phyloP scores from a whole-genome alignment of 495 filamentous ascomycete genomes.

The Tuber brumale region DNA sequence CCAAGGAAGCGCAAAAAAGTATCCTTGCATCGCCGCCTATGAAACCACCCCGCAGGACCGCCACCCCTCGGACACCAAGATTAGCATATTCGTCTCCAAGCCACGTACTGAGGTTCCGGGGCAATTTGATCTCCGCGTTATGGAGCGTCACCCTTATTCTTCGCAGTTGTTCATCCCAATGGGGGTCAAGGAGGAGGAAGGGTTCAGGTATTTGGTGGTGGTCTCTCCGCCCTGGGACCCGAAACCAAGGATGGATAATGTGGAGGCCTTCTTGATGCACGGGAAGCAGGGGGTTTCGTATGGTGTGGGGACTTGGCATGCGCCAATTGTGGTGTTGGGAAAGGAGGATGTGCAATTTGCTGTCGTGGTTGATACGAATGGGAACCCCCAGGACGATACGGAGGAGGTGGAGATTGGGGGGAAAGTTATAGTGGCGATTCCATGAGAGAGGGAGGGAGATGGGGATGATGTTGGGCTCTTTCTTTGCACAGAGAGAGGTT shows the following conservation, averaged over 20 bases:
- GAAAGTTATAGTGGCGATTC: constrained; percentile 42
- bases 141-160: constrained; percentile 91
- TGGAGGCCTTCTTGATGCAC: constrained; percentile 74
- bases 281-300: constrained; percentile 85
- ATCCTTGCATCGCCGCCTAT: constrained; percentile 68
- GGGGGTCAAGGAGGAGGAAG: constrained; percentile 46
- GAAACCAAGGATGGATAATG: constrained; percentile 59
- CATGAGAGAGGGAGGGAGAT: constrained; percentile 45
- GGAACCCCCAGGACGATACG: constrained; percentile 76
- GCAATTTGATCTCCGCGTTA: constrained; percentile 60
- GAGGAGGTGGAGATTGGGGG: constrained; percentile 65
- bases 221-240: constrained; percentile 59
- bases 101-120: constrained; percentile 49
- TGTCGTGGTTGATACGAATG: constrained; percentile 82
- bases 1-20: constrained; percentile 83
- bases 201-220: constrained; percentile 67
- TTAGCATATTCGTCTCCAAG: constrained; percentile 87
- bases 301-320: constrained; percentile 89
- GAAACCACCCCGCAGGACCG: constrained; percentile 64
- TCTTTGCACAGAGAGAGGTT: neutral
- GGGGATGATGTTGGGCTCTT: constrained; percentile 37
- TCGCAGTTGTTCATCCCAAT: constrained; percentile 88
- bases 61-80: constrained; percentile 53
- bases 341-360: constrained; percentile 66
- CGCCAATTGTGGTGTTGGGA: constrained; percentile 89